Percentiles rank a stretch among this genome's conserved stretches.
Evolutionary conservation across 495 filamentous ascomycete genomes (phyloP).

Genomic region (Penicillium goetzii): DNA sequence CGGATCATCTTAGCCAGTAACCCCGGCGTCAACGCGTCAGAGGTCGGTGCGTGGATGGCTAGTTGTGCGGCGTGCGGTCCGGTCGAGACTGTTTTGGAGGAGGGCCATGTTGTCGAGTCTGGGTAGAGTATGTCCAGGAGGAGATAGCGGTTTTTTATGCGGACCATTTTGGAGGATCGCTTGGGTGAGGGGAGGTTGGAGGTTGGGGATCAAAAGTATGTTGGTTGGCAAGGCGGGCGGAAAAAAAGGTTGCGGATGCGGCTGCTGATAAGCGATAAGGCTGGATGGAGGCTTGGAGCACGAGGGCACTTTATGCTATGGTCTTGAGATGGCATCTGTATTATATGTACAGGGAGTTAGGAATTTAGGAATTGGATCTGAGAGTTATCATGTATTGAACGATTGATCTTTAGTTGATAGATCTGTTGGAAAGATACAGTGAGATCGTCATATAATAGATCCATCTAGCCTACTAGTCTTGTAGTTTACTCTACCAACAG

Average conservation of each 20-base stretch:
- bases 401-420: no score
- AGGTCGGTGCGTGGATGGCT: slow-evolving; percentile 76
- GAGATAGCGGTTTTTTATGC: slow-evolving; percentile 92
- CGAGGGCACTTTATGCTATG: background rate
- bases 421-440: no score
- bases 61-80: slow-evolving; percentile 47
- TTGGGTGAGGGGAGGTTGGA: background rate
- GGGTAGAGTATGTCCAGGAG: slow-evolving; percentile 91
- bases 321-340: no score
- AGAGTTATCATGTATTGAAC: no score
- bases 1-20: slow-evolving; percentile 68
- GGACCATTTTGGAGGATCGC: slow-evolving; percentile 70
- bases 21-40: slow-evolving; percentile 63
- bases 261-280: slow-evolving; percentile 28
- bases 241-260: slow-evolving; percentile 15
- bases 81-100: slow-evolving; percentile 5
- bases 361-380: no score
- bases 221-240: background rate
- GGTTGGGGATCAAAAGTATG: background rate
- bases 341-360: no score
- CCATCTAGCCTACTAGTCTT: no score
- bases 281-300: slow-evolving; percentile 5
- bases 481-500: background rate
- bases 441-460: no score
- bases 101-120: slow-evolving; percentile 47